Conservation (phyloP, 2,329 filamentous ascomycete species). For the Corynespora cassiicola region DNA sequence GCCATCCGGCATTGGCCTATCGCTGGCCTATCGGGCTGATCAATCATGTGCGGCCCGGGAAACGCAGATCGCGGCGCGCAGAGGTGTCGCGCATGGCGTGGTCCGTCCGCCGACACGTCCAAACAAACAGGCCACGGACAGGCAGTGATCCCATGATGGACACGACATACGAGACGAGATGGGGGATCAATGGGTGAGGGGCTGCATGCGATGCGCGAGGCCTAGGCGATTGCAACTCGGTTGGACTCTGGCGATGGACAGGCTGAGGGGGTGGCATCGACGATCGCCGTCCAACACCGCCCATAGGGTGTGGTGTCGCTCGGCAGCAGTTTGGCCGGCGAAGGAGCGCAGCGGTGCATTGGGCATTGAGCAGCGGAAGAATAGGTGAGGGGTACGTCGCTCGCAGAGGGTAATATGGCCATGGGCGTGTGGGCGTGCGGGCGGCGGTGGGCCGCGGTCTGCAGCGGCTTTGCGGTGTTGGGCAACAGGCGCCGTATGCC, state of each 20-base stretch:
- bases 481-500: slow-evolving; percentile 9
- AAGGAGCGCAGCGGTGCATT: slow-evolving; percentile 5
- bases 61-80: slow-evolving; percentile 36
- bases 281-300: slow-evolving; percentile 10
- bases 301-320: slow-evolving; percentile 8
- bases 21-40: slow-evolving; percentile 44
- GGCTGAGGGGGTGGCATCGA: slow-evolving; percentile 11
- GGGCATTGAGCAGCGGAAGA: no score
- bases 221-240: slow-evolving; percentile 3
- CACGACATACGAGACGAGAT: no score
- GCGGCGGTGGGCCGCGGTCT: slow-evolving; percentile 5
- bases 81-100: slow-evolving; percentile 29
- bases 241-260: slow-evolving; percentile 1
- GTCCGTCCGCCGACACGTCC: slow-evolving; percentile 14
- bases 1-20: slow-evolving; percentile 41
- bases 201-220: slow-evolving; percentile 6
- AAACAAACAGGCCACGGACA: slow-evolving; percentile 17
- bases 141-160: slow-evolving; percentile 11
- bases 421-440: slow-evolving; percentile 5
- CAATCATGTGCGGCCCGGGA: slow-evolving; percentile 28
- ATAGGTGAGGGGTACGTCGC: slow-evolving; percentile 25
- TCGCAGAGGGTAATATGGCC: no score
- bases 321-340: slow-evolving; percentile 11
- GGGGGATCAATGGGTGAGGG: no score
- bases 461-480: slow-evolving; percentile 11